Evolutionary conservation across 148 eudicot genomes (phyloP).

Genomic region (Pouteria glomerata): DNA sequence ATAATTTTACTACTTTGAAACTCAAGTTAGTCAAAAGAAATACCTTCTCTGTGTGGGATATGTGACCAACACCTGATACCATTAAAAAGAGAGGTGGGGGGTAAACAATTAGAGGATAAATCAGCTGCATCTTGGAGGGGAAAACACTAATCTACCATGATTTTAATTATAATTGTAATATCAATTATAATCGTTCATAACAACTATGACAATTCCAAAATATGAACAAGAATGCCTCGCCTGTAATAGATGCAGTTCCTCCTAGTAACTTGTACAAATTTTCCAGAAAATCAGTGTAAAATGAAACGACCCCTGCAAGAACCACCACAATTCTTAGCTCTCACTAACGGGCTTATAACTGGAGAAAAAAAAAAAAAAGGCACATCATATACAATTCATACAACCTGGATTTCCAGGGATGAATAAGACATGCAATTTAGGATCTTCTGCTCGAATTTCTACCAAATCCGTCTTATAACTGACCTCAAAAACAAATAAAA

Average conservation of each 20-base stretch:
- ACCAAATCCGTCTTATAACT: constrained; percentile 68
- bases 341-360: not conserved
- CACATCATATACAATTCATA: not conserved
- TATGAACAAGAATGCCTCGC: constrained; percentile 33
- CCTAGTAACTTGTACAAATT: constrained; percentile 63
- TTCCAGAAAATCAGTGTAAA: constrained; percentile 79
- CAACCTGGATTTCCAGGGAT: constrained; percentile 95
- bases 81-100: constrained; percentile 34
- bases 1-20: not conserved
- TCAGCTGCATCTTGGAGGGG: not conserved
- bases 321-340: not conserved
- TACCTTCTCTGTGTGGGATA: constrained; percentile 80
- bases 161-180: not conserved
- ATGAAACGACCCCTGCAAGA: constrained; percentile 58
- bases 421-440: constrained; percentile 58
- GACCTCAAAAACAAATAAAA: constrained; percentile 8
- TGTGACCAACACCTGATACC: constrained; percentile 74
- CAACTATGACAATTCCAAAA: not conserved
- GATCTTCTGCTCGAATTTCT: constrained; percentile 59
- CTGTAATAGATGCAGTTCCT: constrained; percentile 81
- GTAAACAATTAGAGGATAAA: constrained; percentile 19
- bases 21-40: not conserved
- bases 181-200: not conserved
- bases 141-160: not conserved
- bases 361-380: not conserved